Base-by-base conservation (phyloP, 78 protist species). In the Dictyostelium capitatum region DNA sequence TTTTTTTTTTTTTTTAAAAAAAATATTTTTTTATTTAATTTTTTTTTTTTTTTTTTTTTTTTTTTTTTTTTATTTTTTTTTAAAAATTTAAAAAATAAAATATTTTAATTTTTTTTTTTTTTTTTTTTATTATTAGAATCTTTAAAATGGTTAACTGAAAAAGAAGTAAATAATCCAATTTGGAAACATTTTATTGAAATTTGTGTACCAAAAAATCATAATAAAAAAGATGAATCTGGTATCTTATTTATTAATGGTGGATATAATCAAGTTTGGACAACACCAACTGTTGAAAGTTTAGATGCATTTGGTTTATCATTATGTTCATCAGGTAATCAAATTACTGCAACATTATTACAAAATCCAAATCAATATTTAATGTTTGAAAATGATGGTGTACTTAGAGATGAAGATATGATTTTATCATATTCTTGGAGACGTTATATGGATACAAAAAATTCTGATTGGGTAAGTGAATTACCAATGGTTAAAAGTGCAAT, bases 301-400 rank as follows among this genome's bases (percentile, higher is more conserved):
- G 41, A 64, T 64, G 1, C n/a, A 9, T 64, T 64, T 64, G 46
- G 78, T 51, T 14, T 8, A 41, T 9, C 15, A 28, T 8, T 84
- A 19, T 84, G 91, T 69, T 0, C 77, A 3, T 14, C 77, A 14
- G 30, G 41, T 19, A 20, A 64, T n/a, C n/a, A n/a, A n/a, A 32
- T 89, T 4, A 17, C 47, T 0, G 54, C 94, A 2, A 15, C n/a
- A 6, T 47, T 89, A 2, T 17, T 20, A 7, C 82, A 77, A 43
- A 47, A 37, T 25, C 94, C 94, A 70, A 89, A 89, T 43, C 94
- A 89, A 73, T 25, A 32, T 25, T 2, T 89, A 23, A 64, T 62
- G 10, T 77, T 89, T 11, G 77, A 77, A 20, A 80, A 89, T 62
- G 74, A 85, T 51, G 75, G 80, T 53, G 15, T n/a, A 4, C 12